Percentiles rank a stretch among this genome's conserved stretches.
phyloP scores from a whole-genome alignment of 371 early-diverging fungal species.

The Saksenaea oblongispora region DNA sequence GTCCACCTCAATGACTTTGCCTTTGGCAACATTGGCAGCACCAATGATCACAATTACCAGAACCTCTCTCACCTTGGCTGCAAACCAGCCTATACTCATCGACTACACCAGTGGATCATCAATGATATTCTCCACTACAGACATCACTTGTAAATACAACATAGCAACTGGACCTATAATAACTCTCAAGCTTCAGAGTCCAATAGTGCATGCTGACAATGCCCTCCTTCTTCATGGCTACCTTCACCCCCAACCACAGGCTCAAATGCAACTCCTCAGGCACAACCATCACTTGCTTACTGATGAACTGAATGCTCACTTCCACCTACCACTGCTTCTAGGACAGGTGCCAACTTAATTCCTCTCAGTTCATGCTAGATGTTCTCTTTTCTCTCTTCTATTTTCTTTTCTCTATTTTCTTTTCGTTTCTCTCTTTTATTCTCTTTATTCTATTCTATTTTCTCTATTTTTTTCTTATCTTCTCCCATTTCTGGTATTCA shows the following conservation, averaged over 20 bases:
- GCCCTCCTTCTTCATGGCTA: too few relatives aligned
- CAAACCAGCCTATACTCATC: not conserved
- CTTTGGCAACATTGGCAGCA: not conserved
- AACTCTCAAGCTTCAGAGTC: not conserved
- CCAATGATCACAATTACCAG: not conserved
- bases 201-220: not conserved
- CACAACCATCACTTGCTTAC: too few relatives aligned
- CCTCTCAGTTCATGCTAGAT: not conserved
- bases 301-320: too few relatives aligned
- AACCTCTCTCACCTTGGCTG: not conserved
- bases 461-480: too few relatives aligned
- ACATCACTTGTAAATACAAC: not conserved
- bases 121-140: not conserved
- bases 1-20: not conserved
- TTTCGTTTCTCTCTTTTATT: not conserved
- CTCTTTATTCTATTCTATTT: not conserved
- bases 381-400: not conserved
- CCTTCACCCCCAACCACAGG: too few relatives aligned
- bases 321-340: not conserved
- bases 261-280: too few relatives aligned
- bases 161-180: not conserved
- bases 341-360: too few relatives aligned
- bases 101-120: not conserved
- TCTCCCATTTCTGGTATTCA: not conserved
- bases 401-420: not conserved